These are phyloP conservation scores for Fusarium veterinarium DNA, from an alignment of 2,329 filamentous ascomycete species.

Conservation along the genomic window DNA sequence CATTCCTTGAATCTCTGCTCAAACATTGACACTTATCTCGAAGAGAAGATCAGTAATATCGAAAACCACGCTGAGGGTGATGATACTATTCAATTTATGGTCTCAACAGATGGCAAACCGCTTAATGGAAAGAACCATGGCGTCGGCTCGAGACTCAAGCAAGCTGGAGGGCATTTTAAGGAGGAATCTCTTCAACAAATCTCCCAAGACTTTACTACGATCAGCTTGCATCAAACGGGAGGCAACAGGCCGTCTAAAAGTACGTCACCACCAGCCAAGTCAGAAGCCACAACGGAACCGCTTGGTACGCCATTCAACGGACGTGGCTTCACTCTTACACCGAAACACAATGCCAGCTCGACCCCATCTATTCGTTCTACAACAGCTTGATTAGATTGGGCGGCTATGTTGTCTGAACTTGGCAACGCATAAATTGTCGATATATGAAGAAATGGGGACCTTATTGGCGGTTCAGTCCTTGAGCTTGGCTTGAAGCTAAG, in stretches of 20 bases:
- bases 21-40: not conserved
- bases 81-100: not conserved
- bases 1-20: not conserved
- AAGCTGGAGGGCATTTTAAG: not conserved
- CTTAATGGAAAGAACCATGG: not conserved
- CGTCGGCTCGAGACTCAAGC: not conserved
- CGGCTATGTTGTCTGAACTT: accelerated
- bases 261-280: not conserved
- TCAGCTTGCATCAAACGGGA: not conserved
- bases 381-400: not conserved
- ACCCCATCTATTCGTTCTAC: not conserved
- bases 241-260: not conserved
- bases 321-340: not conserved
- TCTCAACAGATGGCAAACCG: not conserved
- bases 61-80: not conserved
- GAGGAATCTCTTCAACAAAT: not conserved
- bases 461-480: too few species aligned
- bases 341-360: not conserved
- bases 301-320: not conserved
- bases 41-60: not conserved
- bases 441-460: too few species aligned
- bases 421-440: too few species aligned
- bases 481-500: too few species aligned
- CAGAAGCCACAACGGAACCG: not conserved
- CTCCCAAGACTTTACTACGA: not conserved